Evolutionary conservation across 805 yeast genomes (phyloP), one percentile per base, ranked within the genome.

Genomic region (Groenewaldozyma tartarivorans): DNA sequence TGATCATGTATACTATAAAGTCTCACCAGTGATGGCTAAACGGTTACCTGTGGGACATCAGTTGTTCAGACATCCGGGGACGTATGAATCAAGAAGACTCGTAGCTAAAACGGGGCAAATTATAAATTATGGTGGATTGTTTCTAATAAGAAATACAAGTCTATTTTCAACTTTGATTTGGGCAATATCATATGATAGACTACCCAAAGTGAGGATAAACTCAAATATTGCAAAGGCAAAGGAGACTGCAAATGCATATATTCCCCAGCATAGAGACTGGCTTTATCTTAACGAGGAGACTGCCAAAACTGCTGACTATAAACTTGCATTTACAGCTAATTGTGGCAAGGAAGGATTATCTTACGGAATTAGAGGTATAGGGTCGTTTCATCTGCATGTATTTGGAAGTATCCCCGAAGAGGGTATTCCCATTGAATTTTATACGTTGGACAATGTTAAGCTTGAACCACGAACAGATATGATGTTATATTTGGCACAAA

Each of bases 61-160:
- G 22, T 43, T 48, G 45, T 51, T 33, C 40, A 44, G 39, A 32
- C 49, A 47, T 26, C 38, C 44, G 41, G 54, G 57, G 22, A 46
- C 33, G 37, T 53, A 47, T 38, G 41, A 35, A 46, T 33, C 26
- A 5, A 51, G 46, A 41, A 45, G 53, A 51, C 48, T 44, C 33
- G 59, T 46, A 42, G 43, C 44, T 27, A 36, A 43, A 35, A 39
- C 41, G 35, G 63, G 63, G 39, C 66, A 43, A 52, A 48, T 48
- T 40, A 56, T 55, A 37, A 61, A 51, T 21, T 41, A 62, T 5
- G 66, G 61, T 2, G 67, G 67, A 0, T 41, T 62, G n/a, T 48
- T 54, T 0, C 40, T 60, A 1, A 49, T 58, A 39, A 50, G 46
- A 3, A 38, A 37, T 5, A 46, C 34, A 4, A 26, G 20, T 3